phyloP scores from a whole-genome alignment of 495 filamentous ascomycete genomes.

The Penicillium subrubescens region DNA sequence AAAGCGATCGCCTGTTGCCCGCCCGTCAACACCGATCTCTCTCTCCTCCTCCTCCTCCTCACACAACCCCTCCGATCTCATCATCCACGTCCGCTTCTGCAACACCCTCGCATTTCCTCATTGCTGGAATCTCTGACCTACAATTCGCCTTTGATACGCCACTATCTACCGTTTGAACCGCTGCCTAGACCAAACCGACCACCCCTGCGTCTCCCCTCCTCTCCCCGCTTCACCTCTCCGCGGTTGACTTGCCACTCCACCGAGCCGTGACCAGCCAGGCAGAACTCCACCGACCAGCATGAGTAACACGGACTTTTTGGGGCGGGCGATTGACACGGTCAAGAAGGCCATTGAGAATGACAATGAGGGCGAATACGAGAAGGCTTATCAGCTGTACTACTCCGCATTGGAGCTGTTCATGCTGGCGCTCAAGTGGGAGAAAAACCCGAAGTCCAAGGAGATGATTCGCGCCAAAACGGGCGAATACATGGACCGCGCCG shows the following conservation, averaged over 20 bases:
- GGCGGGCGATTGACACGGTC: slow-evolving; percentile 90
- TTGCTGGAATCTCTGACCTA: not conserved
- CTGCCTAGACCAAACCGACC: slow-evolving; percentile 17
- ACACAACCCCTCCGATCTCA: slow-evolving; percentile 20
- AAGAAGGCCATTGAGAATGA: slow-evolving; percentile 97
- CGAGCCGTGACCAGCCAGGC: slow-evolving; percentile 16
- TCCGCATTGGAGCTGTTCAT: slow-evolving; percentile 92
- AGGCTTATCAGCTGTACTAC: slow-evolving; percentile 94
- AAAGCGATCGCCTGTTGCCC: slow-evolving; percentile 30
- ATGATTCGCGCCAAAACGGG: slow-evolving; percentile 91
- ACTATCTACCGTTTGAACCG: slow-evolving; percentile 15
- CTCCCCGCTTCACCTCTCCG: slow-evolving; percentile 33
- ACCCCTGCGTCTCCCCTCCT: slow-evolving; percentile 20
- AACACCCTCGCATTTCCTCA: slow-evolving; percentile 4
- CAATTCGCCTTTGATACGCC: not conserved
- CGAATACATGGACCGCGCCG: slow-evolving; percentile 98
- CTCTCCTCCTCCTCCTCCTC: slow-evolving; percentile 12
- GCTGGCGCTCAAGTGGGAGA: slow-evolving; percentile 97
- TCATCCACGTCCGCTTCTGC: slow-evolving; percentile 14
- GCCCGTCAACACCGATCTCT: slow-evolving; percentile 33
- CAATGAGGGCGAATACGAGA: slow-evolving; percentile 93
- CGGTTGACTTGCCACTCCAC: slow-evolving; percentile 25
- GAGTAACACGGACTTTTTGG: slow-evolving; percentile 97
- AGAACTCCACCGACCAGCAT: slow-evolving; percentile 50
- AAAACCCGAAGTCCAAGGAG: slow-evolving; percentile 92